Percentiles rank a stretch among this genome's conserved stretches.
Evolutionary conservation across 1,284 basidiomycete species (phyloP).

Genomic region (Ganoderma sinense): DNA sequence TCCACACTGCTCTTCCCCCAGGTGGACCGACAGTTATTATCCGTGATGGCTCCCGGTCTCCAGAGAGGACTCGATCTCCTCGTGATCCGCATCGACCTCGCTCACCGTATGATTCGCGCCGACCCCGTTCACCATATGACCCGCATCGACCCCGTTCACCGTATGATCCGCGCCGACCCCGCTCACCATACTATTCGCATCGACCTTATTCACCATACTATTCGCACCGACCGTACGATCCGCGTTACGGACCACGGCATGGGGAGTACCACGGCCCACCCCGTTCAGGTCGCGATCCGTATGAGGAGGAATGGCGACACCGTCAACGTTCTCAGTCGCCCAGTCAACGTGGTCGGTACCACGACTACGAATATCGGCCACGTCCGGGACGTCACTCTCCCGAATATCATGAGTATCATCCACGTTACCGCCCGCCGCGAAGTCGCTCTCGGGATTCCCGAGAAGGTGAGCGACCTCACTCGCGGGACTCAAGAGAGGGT

Average conservation of each 20-base stretch:
- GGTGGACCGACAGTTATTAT: background rate
- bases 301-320: background rate
- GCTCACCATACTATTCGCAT: conserved; percentile 6
- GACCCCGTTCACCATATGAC: conserved; percentile 7
- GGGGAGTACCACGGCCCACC: background rate
- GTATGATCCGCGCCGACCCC: background rate
- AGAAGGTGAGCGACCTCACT: background rate
- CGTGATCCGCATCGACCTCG: conserved; percentile 25
- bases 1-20: background rate
- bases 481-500: too few relatives aligned
- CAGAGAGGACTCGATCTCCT: conserved; percentile 14
- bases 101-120: conserved; percentile 5
- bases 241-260: conserved; percentile 1
- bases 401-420: background rate
- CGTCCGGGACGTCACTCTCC: background rate
- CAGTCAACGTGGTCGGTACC: background rate
- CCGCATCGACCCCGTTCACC: conserved; percentile 24
- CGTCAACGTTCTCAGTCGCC: background rate
- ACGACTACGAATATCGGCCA: background rate
- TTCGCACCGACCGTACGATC: background rate
- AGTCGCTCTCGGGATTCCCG: background rate
- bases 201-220: conserved; percentile 16
- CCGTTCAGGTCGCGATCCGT: background rate
- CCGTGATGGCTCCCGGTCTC: background rate
- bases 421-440: background rate